Base-by-base conservation (phyloP, 2,329 filamentous ascomycete genomes). In the Biscogniauxia mediterranea region DNA sequence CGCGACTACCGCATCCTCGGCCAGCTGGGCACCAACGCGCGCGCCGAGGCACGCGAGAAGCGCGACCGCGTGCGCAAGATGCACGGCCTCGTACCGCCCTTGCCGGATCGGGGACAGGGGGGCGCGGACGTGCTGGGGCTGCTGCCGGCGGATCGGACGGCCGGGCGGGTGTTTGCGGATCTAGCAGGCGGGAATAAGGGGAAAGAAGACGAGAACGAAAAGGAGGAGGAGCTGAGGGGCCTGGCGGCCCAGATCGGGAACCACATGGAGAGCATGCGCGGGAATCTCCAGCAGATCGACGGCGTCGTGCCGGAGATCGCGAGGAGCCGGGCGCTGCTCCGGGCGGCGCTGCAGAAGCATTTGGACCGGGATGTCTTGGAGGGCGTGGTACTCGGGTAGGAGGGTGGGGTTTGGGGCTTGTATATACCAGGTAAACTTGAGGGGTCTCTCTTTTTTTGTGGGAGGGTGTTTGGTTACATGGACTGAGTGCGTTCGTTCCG, bases 251-350 rank as follows among this genome's bases (percentile, higher is more conserved):
- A 85, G 69, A 76, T 87, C 19, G 75, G 76, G 11, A 83, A 72
- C 57, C 84, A 87, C 64, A 81, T 85, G 74, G 82, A 86, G 62
- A 86, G 82, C 66, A 81, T 87, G 69, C 76, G 74, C 58, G 75
- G 75, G 52, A 87, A 87, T 67, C 74, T 86, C 49, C 74, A 78
- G 60, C 84, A 85, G 72, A 79, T 84, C 15, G 80, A 82, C 1
- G 81, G 80, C 6, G 75, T 87, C 3, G 67, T 80, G 5, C 81
- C 81, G 1, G 79, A 81, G 38, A 79, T 87, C 17, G 71, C 67
- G 19, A 78, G 75, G 59, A 83, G 78, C 65, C 77, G 75, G 55
- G 83, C 83, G 1, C 78, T 81, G 3, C 67, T 87, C 57, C 81
- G 81, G 66, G 77, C 77, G 15, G 77, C 81, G 42, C 67, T 87